Percentiles rank a stretch among this genome's conserved stretches.
These are phyloP conservation scores for Schizophyllum amplum DNA, from an alignment of 1,284 basidiomycete genomes.

Conservation along the genomic window DNA sequence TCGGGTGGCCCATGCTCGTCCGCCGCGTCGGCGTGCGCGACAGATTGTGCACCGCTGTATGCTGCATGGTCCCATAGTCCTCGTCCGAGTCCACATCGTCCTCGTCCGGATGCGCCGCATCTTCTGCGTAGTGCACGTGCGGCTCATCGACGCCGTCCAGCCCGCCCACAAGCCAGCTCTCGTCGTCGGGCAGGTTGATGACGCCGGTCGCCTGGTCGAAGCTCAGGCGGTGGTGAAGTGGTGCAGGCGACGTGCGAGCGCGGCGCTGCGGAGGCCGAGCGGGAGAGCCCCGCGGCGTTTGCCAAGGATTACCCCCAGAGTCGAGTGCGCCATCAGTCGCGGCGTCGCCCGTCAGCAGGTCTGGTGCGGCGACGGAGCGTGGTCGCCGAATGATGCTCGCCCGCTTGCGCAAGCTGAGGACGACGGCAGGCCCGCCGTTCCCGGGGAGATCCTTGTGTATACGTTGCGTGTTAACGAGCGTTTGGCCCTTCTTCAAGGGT, in stretches of 20 bases:
- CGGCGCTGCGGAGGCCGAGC: conserved; percentile 1
- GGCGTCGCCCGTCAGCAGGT: neutral
- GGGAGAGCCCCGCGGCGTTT: conserved; percentile 4
- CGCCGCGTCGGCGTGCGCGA: conserved; percentile 8
- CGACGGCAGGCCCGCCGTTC: conserved; percentile 48
- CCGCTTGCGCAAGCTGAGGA: conserved; percentile 65
- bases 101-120: conserved; percentile 19
- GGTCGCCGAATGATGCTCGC: conserved; percentile 41
- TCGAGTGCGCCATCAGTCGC: conserved; percentile 13
- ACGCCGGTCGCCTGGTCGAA: conserved; percentile 77
- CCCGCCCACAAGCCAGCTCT: conserved; percentile 58
- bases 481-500: conserved; percentile 74
- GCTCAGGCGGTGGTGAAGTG: conserved; percentile 54
- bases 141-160: conserved; percentile 27
- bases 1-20: neutral
- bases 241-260: conserved; percentile 14
- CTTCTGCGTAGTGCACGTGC: too few relatives aligned
- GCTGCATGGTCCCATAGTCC: conserved; percentile 18
- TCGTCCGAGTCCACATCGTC: conserved; percentile 14
- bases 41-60: conserved; percentile 19
- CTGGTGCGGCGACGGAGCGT: conserved; percentile 16
- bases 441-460: conserved; percentile 23
- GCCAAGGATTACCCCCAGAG: conserved; percentile 5
- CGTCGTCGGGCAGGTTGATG: conserved; percentile 75
- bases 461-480: conserved; percentile 48